Evolutionary conservation across 2,329 filamentous ascomycete species (phyloP), one percentile per base, ranked within the genome.

Genomic region (Niveomyces coronatus): DNA sequence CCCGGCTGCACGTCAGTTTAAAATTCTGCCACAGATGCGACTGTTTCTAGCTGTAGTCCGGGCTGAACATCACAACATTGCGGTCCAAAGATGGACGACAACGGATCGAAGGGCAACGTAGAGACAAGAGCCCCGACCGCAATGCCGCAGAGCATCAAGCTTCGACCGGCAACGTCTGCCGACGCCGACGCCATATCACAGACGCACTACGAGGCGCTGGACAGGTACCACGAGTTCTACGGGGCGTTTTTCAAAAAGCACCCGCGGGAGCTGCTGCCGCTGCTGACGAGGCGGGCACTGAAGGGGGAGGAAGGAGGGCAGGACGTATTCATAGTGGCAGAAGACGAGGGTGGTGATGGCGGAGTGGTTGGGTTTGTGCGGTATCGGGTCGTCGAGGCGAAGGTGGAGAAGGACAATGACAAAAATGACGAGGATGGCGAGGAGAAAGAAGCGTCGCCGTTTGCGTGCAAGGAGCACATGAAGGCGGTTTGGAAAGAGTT

Each of bases 401-500:
- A 39, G 20, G 15, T 7, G 30, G 15, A 37, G 19, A 22, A 39
- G 15, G 16, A 31, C 15, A 28, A 32, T 27, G 17, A 24, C 4
- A 5, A 32, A 13, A 14, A 33, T 2, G 6, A 27, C 14, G 13
- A 20, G 4, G 6, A 32, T 5, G 5, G 15, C 10, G n/a, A 31
- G 11, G 17, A 15, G 9, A 20, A 41, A n/a, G 23, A 31, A 9
- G 37, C 43, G 14, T 44, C 45, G 15, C 35, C 45, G 2, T 45
- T 44, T 32, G 40, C 35, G 10, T 30, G 31, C 5, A 49, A 49
- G 31, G 34, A 42, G 16, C 44, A 43, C 14, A 22, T 49, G 37
- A 43, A 48, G 40, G 39, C 24, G n/a, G 29, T 52, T 28, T 50
- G 50, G 48, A 41, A 44, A 29, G 41, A 37, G 40, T 48, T 50